Conservation (phyloP, 805 yeast species). For the Candida chauliodis region DNA sequence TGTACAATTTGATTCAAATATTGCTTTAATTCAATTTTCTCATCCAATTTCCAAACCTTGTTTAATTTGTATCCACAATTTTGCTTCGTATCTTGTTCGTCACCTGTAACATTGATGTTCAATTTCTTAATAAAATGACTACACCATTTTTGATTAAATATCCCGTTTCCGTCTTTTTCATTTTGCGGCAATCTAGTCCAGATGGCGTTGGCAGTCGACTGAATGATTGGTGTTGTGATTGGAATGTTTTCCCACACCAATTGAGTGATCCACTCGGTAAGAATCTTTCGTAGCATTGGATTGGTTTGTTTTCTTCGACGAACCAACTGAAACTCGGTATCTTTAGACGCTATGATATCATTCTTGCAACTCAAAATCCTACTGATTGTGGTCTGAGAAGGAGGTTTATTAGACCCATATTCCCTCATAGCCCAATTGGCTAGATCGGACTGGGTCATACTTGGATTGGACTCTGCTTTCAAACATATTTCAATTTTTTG, state of each 20-base stretch:
- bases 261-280: slow-evolving; percentile 69
- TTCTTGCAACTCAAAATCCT: slow-evolving; percentile 56
- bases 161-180: slow-evolving; percentile 59
- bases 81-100: slow-evolving; percentile 37
- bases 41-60: slow-evolving; percentile 61
- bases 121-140: slow-evolving; percentile 44
- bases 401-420: slow-evolving; percentile 50
- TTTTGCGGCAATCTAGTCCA: slow-evolving; percentile 58
- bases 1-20: slow-evolving; percentile 33
- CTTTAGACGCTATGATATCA: slow-evolving; percentile 47
- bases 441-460: slow-evolving; percentile 63
- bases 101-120: slow-evolving; percentile 48
- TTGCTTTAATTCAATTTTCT: slow-evolving; percentile 45
- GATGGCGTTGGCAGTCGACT: slow-evolving; percentile 58
- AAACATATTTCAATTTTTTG: slow-evolving; percentile 66
- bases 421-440: slow-evolving; percentile 62
- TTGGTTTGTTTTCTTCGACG: slow-evolving; percentile 54
- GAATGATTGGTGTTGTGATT: slow-evolving; percentile 59
- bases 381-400: slow-evolving; percentile 67
- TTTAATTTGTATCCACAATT: slow-evolving; percentile 30
- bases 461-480: slow-evolving; percentile 64
- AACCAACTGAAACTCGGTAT: slow-evolving; percentile 48
- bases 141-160: slow-evolving; percentile 65
- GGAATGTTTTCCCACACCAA: slow-evolving; percentile 66
- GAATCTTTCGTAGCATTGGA: slow-evolving; percentile 51